Evolutionary conservation across 805 yeast species (phyloP).

Genomic region (Myxozyma sirexii): DNA sequence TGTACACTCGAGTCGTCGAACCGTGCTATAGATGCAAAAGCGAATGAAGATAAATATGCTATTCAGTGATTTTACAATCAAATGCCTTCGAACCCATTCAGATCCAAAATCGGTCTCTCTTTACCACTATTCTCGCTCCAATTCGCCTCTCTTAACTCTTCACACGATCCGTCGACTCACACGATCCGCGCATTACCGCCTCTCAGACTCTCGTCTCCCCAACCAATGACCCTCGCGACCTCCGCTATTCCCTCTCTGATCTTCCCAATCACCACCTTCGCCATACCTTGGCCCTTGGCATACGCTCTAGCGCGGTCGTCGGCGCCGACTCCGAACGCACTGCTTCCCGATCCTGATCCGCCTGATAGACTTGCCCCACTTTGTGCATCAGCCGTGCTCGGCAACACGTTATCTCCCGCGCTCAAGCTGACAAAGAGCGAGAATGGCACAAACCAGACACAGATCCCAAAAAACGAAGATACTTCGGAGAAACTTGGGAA

Average conservation of each 20-base stretch:
- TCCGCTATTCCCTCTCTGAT: conserved; percentile 33
- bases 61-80: no score
- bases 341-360: background rate
- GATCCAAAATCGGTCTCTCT: no score
- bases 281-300: conserved; percentile 29
- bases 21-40: no score
- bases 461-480: conserved; percentile 91
- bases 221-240: conserved; percentile 30
- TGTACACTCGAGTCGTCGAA: no score
- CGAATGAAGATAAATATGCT: no score
- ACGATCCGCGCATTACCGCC: conserved; percentile 24
- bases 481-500: conserved; percentile 85
- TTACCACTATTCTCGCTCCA: no score
- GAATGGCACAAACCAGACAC: conserved; percentile 93
- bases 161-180: background rate
- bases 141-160: no score
- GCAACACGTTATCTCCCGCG: conserved; percentile 88
- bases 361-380: no score
- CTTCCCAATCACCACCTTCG: conserved; percentile 32
- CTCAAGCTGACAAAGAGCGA: conserved; percentile 87
- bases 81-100: no score
- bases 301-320: conserved; percentile 7
- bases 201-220: conserved; percentile 27
- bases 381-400: conserved; percentile 45
- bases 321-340: background rate